Evolutionary conservation across 208 protist species (phyloP).

Genomic region (Leishmania amazonensis): DNA sequence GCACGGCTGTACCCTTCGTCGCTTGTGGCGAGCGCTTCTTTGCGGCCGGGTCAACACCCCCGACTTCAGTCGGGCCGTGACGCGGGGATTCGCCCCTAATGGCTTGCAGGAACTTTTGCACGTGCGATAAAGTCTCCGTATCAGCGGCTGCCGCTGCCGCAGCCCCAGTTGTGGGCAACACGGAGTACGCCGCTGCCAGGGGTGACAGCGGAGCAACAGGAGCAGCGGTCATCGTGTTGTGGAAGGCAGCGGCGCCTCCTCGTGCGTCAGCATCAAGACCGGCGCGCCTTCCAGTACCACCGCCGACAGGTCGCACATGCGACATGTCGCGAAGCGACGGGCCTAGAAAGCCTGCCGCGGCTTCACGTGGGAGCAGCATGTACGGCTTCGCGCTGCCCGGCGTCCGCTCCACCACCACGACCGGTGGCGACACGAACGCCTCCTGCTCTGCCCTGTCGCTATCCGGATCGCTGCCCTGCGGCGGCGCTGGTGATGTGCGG

Average conservation of each 20-base stretch:
- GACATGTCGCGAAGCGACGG: conserved; percentile 8
- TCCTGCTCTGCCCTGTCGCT: background rate
- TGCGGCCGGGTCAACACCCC: background rate
- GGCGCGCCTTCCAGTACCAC: background rate
- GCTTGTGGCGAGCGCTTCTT: background rate
- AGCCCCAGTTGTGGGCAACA: conserved; percentile 31
- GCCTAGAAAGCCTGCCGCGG: conserved; percentile 13
- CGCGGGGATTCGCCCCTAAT: conserved; percentile 1
- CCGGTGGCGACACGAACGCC: background rate
- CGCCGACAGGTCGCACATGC: background rate
- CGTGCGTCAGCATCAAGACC: background rate
- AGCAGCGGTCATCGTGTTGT: background rate
- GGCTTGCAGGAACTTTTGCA: conserved; percentile 26
- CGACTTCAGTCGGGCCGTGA: background rate
- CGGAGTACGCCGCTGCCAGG: conserved; percentile 14
- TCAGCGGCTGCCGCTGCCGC: conserved; percentile 30
- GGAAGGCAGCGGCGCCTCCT: background rate
- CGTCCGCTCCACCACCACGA: conserved; percentile 16
- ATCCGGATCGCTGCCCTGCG: background rate
- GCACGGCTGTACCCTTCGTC: conserved; percentile 13
- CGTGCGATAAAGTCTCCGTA: conserved; percentile 27
- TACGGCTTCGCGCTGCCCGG: conserved; percentile 19
- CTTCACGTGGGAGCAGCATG: conserved; percentile 26
- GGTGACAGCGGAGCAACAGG: background rate
- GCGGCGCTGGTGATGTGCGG: background rate